Evolutionary conservation across 176 grass and related monocot genomes (phyloP).

Genomic region (Triticum monococcum): DNA sequence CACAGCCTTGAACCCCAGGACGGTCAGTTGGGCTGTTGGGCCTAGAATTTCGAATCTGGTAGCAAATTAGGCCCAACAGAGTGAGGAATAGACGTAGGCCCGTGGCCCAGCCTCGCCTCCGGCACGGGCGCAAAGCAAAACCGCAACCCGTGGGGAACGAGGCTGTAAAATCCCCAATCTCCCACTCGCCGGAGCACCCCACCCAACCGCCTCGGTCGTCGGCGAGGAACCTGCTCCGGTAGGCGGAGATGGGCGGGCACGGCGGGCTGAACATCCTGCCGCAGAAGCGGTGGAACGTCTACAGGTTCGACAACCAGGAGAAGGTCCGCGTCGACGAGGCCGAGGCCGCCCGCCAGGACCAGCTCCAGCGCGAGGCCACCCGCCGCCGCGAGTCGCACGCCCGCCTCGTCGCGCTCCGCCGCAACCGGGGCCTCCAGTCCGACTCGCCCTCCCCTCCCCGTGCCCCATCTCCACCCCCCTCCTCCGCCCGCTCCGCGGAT

Average conservation of each 20-base stretch:
- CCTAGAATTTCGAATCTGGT: background rate
- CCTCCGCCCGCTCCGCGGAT: background rate
- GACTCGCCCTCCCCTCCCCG: background rate
- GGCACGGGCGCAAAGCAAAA: background rate
- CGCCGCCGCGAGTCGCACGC: conserved; percentile 72
- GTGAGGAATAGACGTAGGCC: background rate
- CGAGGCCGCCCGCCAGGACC: conserved; percentile 82
- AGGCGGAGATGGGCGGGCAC: conserved; percentile 76
- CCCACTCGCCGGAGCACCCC: background rate
- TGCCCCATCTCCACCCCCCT: background rate
- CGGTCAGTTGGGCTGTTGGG: background rate
- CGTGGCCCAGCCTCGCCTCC: background rate
- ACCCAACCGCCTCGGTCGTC: background rate
- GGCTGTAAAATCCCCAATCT: background rate
- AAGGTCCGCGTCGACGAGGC: conserved; percentile 86
- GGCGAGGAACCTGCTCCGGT: background rate
- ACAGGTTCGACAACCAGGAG: conserved; percentile 95
- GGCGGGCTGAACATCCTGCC: conserved; percentile 91
- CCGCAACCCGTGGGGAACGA: background rate
- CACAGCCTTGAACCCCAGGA: conserved; percentile 19
- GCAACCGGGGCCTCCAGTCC: conserved; percentile 46
- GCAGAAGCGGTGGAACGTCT: conserved; percentile 99
- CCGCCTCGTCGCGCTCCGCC: conserved; percentile 65
- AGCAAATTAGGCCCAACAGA: background rate
- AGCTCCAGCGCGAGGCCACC: conserved; percentile 73